Base-by-base conservation (phyloP, 129 eudicot species). In the Rutidosis leptorrhynchoides region DNA sequence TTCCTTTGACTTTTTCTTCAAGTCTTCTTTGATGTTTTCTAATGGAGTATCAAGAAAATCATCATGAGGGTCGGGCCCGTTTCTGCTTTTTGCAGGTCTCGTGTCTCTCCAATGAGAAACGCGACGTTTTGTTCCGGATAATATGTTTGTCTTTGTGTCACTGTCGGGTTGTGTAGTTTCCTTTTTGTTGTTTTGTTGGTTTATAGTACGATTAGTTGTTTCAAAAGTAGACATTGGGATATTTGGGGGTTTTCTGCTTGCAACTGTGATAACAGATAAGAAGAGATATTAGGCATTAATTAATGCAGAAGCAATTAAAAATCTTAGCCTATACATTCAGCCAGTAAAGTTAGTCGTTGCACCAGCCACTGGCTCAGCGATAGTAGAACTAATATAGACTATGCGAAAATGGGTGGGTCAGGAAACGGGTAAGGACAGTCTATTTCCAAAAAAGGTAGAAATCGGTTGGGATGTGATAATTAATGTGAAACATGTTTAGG, bases 41-140 rank as follows among this genome's bases (percentile, higher is more conserved):
- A 81, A 67, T 30, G 98, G 98, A 17, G 98, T 93, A 58, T 93
- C 91, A 45, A 93, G 83, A 78, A 93, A 93, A 75, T 93, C 96
- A 72, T 93, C 98, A 65, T 93, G 96, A 0, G 82, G 96, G 70
- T 92, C 98, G 20, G 83, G 69, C 17, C 92, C 98, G 64, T 75
- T 76, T 65, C 89, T 85, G 73, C 74, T 82, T 82, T 88, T 95
- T 64, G 89, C 82, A 62, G 95, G 88, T 71, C 96, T 68, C 35
- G 89, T 92, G 55, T 85, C 96, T 83, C 96, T 84, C 96, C 98
- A 88, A 37, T 86, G 78, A 58, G 98, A 85, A 73, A n/a, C 64
- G 16, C 89, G 85, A 11, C 95, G 96, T 80, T 92, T 92, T 53
- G 77, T 69, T 54, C 98, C 95, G n/a, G 95, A 79, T 27, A 76